Base-by-base conservation (phyloP, 2,329 filamentous ascomycete species). In the Didymella pomorum region DNA sequence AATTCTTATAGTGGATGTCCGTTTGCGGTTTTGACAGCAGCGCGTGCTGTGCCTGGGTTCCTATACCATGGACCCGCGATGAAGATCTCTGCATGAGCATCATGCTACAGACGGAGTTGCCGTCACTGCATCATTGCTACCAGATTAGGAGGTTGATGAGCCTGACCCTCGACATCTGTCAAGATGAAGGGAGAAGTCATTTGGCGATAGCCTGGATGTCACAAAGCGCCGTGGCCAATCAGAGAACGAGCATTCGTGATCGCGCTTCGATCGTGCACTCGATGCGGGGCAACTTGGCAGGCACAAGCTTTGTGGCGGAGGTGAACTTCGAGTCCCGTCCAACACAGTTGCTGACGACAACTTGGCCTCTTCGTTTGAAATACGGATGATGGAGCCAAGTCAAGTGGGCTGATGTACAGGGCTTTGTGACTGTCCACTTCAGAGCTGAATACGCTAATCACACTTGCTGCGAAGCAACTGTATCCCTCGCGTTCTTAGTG, bases 1-100 rank as follows among this genome's bases (percentile, higher is more conserved):
- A 33, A 11, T 53, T 41, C 39, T 29, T 51, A 41, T 54, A 18
- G 23, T 46, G 4, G 41, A 41, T 33, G n/a, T 50, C 56, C 56
- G 50, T 51, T 58, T 58, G 56, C 50, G 33, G 51, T 49, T 35
- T 23, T 54, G 39, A 58, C 56, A 58, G 33, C 45, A 58, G 33
- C 56, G 31, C 56, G 41, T 58, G 50, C 29, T 54, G 45, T 58
- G 33, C 56, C 41, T 50, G 50, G n/a, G 11, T 37, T 31, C 31
- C 41, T 42, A 35, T 54, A 58, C 45, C 46, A 54, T 29, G 50
- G 51, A 47, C 51, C 33, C 28, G n/a, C 31, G 23, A 33, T 35
- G 41, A 45, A 42, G 45, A 54, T 58, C 43, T 41, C 25, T 46
- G 10, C 41, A 25, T 26, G 26, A 29, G 46, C 41, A 46, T 50